Conservation (phyloP, 495 filamentous ascomycete species). For the Hypoxylon intermedium region DNA sequence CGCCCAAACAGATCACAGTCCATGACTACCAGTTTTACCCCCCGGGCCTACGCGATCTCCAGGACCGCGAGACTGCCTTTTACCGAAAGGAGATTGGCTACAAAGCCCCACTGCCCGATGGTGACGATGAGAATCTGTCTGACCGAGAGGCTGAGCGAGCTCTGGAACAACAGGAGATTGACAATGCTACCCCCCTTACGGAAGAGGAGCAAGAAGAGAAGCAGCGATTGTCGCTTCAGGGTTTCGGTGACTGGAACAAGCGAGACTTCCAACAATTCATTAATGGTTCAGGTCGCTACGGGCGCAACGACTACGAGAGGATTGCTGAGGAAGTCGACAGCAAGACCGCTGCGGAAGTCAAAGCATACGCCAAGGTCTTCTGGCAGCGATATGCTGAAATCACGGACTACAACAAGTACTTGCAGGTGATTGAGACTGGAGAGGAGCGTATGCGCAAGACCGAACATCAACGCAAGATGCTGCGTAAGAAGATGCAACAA, state of each 20-base stretch:
- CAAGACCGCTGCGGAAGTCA: constrained; percentile 84
- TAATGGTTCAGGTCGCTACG: constrained; percentile 91
- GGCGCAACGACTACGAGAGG: constrained; percentile 78
- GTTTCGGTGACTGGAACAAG: constrained; percentile 93
- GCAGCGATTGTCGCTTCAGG: constrained; percentile 75
- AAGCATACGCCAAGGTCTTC: constrained; percentile 90
- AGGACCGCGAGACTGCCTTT: constrained; percentile 94
- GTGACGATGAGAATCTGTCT: constrained; percentile 80
- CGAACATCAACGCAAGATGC: constrained; percentile 91
- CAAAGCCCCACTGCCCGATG: constrained; percentile 85
- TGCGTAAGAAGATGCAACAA: constrained; percentile 91
- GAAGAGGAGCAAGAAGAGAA: constrained; percentile 91
- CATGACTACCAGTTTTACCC: constrained; percentile 99
- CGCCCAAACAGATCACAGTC: constrained; percentile 88
- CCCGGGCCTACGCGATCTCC: constrained; percentile 77
- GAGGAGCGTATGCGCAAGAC: constrained; percentile 88
- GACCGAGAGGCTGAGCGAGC: constrained; percentile 88
- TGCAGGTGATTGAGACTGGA: constrained; percentile 86
- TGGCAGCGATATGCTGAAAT: constrained; percentile 93
- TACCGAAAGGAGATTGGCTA: constrained; percentile 95
- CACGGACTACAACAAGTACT: constrained; percentile 82
- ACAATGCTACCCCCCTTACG: constrained; percentile 85
- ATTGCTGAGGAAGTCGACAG: constrained; percentile 92
- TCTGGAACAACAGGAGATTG: constrained; percentile 88
- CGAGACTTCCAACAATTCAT: constrained; percentile 98